Evolutionary conservation across 2,329 filamentous ascomycete genomes (phyloP).

Genomic region (Fusarium piperis): DNA sequence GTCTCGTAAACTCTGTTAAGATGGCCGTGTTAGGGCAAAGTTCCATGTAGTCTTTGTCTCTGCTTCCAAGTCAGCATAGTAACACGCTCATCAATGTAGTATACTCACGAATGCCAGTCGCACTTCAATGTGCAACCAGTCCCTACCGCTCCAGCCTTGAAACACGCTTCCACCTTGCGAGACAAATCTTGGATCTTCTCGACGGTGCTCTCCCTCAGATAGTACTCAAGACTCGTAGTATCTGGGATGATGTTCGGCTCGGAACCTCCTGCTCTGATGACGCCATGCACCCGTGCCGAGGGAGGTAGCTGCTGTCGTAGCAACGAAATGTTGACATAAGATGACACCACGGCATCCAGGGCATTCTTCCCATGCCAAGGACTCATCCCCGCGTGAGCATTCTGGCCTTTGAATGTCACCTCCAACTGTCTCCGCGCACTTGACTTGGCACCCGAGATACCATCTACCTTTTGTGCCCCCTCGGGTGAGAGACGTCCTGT

Average conservation of each 20-base stretch:
- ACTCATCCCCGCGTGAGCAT: constrained; percentile 65
- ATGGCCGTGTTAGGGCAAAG: constrained; percentile 30
- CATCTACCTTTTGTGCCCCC: constrained; percentile 5
- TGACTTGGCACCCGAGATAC: constrained; percentile 55
- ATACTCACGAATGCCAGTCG: constrained; percentile 39
- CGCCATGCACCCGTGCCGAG: constrained; percentile 59
- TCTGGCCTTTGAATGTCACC: constrained; percentile 63
- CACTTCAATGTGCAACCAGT: constrained; percentile 59
- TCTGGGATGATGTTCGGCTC: constrained; percentile 67
- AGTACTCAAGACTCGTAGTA: constrained; percentile 51
- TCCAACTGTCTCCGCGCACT: constrained; percentile 61
- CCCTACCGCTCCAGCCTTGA: constrained; percentile 51
- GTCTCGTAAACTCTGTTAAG: constrained; percentile 20
- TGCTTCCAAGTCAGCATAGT: not conserved
- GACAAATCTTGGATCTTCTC: constrained; percentile 50
- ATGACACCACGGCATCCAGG: constrained; percentile 63
- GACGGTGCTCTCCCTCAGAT: constrained; percentile 37
- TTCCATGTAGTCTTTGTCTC: constrained; percentile 36
- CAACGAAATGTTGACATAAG: constrained; percentile 59
- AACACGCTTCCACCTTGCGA: constrained; percentile 51
- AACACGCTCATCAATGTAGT: rapidly evolving
- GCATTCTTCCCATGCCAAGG: constrained; percentile 70
- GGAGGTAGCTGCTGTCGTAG: constrained; percentile 66
- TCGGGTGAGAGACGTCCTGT: constrained; percentile 13
- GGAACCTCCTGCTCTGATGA: constrained; percentile 63